A percentile compares a stretch with the other conserved stretches of the same genome.
phyloP scores from a whole-genome alignment of 768 basidiomycete genomes.

The Rhizopogon vesiculosus region DNA sequence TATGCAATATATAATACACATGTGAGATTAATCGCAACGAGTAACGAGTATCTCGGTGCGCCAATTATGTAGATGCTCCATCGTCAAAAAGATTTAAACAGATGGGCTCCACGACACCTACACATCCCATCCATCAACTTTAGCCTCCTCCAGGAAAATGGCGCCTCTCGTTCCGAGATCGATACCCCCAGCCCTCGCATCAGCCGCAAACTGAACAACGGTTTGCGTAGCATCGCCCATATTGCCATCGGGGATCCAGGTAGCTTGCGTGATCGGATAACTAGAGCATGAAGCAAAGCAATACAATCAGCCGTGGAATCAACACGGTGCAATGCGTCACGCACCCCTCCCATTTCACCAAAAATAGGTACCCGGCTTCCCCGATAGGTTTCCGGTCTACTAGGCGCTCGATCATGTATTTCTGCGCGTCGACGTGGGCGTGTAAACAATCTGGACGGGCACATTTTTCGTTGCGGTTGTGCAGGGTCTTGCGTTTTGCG shows the following conservation, averaged over 20 bases:
- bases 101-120: too few species aligned
- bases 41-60: too few species aligned
- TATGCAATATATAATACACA: too few species aligned
- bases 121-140: conserved; percentile 11
- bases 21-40: too few species aligned
- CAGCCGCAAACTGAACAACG: conserved; percentile 10
- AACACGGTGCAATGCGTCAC: too few species aligned
- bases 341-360: conserved; percentile 27
- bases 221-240: conserved; percentile 10
- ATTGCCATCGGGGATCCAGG: conserved; percentile 26
- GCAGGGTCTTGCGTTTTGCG: conserved; percentile 8
- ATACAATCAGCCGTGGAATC: background rate
- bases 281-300: conserved; percentile 9
- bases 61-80: too few species aligned
- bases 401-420: conserved; percentile 18
- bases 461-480: conserved; percentile 10
- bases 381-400: conserved; percentile 20
- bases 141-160: conserved; percentile 19
- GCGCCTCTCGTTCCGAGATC: conserved; percentile 8
- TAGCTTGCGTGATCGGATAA: conserved; percentile 21
- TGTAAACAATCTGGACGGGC: conserved; percentile 21
- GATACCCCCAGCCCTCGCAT: conserved; percentile 11
- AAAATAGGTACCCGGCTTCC: conserved; percentile 14
- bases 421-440: too few species aligned
- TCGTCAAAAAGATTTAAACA: too few species aligned